Evolutionary conservation across 2,329 filamentous ascomycete species (phyloP).

Genomic region (Pestalotiopsis sp.): DNA sequence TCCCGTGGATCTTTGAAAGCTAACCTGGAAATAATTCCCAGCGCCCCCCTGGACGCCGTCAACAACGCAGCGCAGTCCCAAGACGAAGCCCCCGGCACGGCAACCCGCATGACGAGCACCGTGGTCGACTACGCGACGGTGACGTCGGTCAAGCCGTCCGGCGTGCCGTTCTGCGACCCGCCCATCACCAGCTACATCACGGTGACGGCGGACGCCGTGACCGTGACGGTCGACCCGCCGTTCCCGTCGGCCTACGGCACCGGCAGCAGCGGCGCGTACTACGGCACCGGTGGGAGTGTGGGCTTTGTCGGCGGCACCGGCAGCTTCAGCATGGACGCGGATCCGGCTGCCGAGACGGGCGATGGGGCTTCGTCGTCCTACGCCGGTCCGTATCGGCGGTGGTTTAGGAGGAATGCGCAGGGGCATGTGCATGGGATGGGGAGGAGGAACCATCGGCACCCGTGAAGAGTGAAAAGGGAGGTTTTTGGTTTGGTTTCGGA

Average conservation of each 20-base stretch:
- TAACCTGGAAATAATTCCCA: not conserved
- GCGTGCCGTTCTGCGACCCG: constrained; percentile 3
- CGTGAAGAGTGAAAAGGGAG: too few species aligned
- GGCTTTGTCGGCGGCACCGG: not conserved
- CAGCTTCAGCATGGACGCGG: not conserved
- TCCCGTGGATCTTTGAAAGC: not conserved
- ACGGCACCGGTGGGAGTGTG: not conserved
- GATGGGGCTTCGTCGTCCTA: not conserved
- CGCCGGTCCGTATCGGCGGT: not conserved
- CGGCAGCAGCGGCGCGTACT: not conserved
- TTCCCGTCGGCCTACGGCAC: not conserved
- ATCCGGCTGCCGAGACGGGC: not conserved
- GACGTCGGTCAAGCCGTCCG: not conserved
- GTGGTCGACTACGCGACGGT: not conserved
- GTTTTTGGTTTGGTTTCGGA: not conserved
- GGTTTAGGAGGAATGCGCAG: not conserved
- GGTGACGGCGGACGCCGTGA: not conserved
- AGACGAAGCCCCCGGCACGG: not conserved
- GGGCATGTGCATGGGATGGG: not conserved
- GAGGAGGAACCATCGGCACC: not conserved
- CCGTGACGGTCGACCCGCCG: constrained; percentile 3
- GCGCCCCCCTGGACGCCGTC: not conserved
- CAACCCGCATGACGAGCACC: constrained; percentile 1
- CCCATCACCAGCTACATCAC: constrained; percentile 5
- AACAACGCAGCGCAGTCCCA: not conserved